These are phyloP conservation scores for Sphagnum fallax DNA, from an alignment of 228 moss, liverwort and hornwort genomes.

Conservation along the genomic window DNA sequence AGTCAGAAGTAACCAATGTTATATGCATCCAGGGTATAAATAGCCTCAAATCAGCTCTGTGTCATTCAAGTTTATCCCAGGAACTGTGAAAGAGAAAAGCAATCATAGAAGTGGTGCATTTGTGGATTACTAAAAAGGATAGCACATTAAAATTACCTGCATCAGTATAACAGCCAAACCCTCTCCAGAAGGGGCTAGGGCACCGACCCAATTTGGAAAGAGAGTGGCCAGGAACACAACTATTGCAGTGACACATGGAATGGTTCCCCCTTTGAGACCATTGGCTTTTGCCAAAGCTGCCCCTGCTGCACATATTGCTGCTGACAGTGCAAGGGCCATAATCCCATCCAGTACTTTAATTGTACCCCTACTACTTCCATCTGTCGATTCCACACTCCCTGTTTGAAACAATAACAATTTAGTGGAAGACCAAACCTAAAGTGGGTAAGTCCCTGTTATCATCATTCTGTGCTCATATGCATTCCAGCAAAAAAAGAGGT, in stretches of 20 bases:
- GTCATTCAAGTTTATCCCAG: no score
- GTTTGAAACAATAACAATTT: neutral
- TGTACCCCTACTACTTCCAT: constrained; percentile 28
- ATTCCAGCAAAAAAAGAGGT: no score
- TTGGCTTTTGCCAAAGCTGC: constrained; percentile 47
- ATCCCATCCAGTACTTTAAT: constrained; percentile 57
- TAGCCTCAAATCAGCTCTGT: no score
- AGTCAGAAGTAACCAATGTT: no score
- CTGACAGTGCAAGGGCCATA: constrained; percentile 75
- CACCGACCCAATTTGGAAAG: constrained; percentile 64
- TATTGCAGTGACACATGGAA: constrained; percentile 83
- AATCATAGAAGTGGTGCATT: no score
- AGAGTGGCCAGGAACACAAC: constrained; percentile 75
- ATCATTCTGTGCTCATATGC: no score
- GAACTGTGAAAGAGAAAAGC: no score
- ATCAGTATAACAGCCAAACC: constrained; percentile 76
- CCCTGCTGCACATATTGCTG: constrained; percentile 68
- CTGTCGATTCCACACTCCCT: constrained; percentile 24
- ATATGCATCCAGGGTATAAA: no score
- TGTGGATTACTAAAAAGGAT: no score
- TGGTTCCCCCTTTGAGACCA: constrained; percentile 78
- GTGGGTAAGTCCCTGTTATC: no score
- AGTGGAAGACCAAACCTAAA: neutral
- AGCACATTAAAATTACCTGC: constrained; percentile 44
- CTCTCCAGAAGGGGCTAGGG: constrained; percentile 67